phyloP scores from a whole-genome alignment of 108 stramenopile species.

The Discostella stelligeroides region DNA sequence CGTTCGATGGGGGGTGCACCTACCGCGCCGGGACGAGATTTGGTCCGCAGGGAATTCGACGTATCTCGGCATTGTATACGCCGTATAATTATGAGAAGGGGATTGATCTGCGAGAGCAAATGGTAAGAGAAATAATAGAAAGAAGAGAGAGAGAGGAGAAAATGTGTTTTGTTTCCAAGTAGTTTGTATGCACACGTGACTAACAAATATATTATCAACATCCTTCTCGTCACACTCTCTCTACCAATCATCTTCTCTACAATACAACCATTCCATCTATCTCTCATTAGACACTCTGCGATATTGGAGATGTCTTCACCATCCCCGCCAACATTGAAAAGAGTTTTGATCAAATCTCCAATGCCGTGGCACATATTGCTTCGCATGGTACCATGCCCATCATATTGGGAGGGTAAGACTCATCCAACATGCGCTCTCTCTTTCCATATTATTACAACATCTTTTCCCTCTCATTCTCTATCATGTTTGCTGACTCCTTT shows the following conservation, averaged over 20 bases:
- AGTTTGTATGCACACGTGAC: no score
- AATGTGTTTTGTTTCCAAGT: no score
- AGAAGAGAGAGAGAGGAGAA: no score
- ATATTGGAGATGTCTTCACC: slow-evolving; percentile 74
- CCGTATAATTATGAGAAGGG: slow-evolving; percentile 88
- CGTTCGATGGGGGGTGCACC: slow-evolving; percentile 85
- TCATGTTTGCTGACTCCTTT: neutral
- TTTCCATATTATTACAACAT: neutral
- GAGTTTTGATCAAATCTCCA: slow-evolving; percentile 84
- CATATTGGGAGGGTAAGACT: slow-evolving; percentile 63
- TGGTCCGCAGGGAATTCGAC: slow-evolving; percentile 84
- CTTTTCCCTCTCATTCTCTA: neutral
- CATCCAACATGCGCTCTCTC: neutral
- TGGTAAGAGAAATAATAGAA: slow-evolving; percentile 79
- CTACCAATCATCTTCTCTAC: no score
- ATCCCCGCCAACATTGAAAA: slow-evolving; percentile 90
- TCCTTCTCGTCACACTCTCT: no score
- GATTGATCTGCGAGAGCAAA: slow-evolving; percentile 85
- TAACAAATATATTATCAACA: no score
- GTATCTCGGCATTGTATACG: slow-evolving; percentile 76
- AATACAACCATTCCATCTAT: no score
- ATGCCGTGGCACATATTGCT: slow-evolving; percentile 80
- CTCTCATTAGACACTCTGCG: slow-evolving; percentile 43
- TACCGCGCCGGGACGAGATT: slow-evolving; percentile 83
- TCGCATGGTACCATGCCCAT: slow-evolving; percentile 76